phyloP scores from a whole-genome alignment of 768 basidiomycete genomes.

The Ramaria rubella region DNA sequence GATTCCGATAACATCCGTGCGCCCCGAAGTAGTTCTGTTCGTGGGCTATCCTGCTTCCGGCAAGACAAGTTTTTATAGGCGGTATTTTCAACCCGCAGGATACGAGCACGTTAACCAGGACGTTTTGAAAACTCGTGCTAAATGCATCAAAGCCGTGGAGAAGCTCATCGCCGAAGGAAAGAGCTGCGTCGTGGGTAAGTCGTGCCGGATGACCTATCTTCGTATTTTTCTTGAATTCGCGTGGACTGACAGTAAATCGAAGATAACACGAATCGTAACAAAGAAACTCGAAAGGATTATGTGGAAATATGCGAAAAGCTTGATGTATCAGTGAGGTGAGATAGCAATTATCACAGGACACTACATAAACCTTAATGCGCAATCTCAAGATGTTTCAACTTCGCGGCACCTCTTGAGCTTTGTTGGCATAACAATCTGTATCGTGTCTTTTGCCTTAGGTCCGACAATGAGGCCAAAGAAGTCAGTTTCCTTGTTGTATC shows the following conservation, averaged over 20 bases:
- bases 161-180: conserved; percentile 46
- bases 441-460: conserved; percentile 45
- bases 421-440: conserved; percentile 95
- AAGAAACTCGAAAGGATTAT: conserved; percentile 61
- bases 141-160: conserved; percentile 62
- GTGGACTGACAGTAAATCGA: not conserved
- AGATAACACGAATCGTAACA: conserved; percentile 93
- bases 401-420: conserved; percentile 69
- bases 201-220: too few relatives aligned
- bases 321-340: conserved; percentile 50
- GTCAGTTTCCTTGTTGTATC: not conserved
- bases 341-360: too few relatives aligned
- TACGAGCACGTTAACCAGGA: conserved; percentile 91
- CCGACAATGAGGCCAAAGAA: not conserved
- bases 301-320: conserved; percentile 55
- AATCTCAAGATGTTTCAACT: conserved; percentile 74
- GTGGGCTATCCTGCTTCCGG: conserved; percentile 62
- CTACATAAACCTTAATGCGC: too few relatives aligned
- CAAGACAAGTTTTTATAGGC: conserved; percentile 75
- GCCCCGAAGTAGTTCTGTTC: conserved; percentile 45
- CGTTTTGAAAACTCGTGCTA: conserved; percentile 61
- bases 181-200: conserved; percentile 73
- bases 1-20: conserved; percentile 31
- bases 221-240: not conserved
- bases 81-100: conserved; percentile 55